These are phyloP conservation scores for Pleurotus ostreatus DNA, from an alignment of 768 basidiomycete genomes.

Conservation along the genomic window DNA sequence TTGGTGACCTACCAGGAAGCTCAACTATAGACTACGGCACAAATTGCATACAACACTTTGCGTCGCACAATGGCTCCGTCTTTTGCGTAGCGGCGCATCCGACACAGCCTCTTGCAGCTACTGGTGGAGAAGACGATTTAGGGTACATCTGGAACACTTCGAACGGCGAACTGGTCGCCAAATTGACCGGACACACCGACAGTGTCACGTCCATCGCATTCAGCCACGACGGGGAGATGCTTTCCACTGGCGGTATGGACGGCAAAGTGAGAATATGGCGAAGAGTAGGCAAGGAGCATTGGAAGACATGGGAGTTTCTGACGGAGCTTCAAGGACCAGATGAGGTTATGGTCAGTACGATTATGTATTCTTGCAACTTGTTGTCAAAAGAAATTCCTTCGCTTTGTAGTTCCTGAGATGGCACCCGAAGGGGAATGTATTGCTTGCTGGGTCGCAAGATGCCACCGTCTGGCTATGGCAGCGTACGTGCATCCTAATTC, in stretches of 20 bases:
- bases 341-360: slow-evolving; percentile 79
- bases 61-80: slow-evolving; percentile 69
- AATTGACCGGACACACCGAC: slow-evolving; percentile 90
- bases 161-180: slow-evolving; percentile 75
- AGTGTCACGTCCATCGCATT: slow-evolving; percentile 79
- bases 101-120: slow-evolving; percentile 73
- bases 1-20: slow-evolving; percentile 34
- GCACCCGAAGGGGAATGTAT: slow-evolving; percentile 91
- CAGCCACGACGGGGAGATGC: slow-evolving; percentile 87
- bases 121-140: slow-evolving; percentile 93
- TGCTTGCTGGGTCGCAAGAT: slow-evolving; percentile 91
- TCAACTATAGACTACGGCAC: slow-evolving; percentile 27
- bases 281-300: slow-evolving; percentile 71
- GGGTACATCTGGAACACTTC: slow-evolving; percentile 92
- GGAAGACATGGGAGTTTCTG: slow-evolving; percentile 89
- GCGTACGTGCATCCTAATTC: slow-evolving; percentile 45
- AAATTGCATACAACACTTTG: slow-evolving; percentile 54
- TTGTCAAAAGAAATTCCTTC: background rate
- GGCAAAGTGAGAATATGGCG: slow-evolving; percentile 92
- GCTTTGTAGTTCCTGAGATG: slow-evolving; percentile 78
- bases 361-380: slow-evolving; percentile 1
- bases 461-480: slow-evolving; percentile 97
- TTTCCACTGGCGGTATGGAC: slow-evolving; percentile 98
- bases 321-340: slow-evolving; percentile 91
- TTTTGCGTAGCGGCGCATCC: slow-evolving; percentile 87